Evolutionary conservation across 2,329 filamentous ascomycete species (phyloP).

Genomic region (Zymoseptoria ardabiliae): DNA sequence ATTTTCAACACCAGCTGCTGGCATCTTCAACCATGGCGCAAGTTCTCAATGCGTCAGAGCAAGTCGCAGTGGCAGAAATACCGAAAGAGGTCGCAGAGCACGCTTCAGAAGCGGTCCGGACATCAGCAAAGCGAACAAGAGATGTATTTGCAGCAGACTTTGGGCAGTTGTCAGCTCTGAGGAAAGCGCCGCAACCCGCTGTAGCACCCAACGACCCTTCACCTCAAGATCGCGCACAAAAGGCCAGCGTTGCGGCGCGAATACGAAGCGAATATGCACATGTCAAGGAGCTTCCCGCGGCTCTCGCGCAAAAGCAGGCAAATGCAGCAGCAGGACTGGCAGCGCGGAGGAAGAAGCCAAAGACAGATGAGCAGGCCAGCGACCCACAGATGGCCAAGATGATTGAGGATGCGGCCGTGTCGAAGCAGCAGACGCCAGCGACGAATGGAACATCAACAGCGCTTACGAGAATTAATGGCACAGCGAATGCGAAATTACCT

Average conservation of each 20-base stretch:
- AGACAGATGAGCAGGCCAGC: constrained; percentile 45
- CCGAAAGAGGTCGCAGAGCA: constrained; percentile 16
- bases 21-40: not conserved
- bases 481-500: constrained; percentile 35
- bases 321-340: constrained; percentile 50
- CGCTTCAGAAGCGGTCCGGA: constrained; percentile 30
- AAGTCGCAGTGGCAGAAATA: constrained; percentile 9
- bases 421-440: constrained; percentile 37
- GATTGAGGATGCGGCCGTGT: constrained; percentile 56
- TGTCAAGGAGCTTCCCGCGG: constrained; percentile 68
- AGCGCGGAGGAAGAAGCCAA: constrained; percentile 56
- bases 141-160: constrained; percentile 49
- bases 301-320: constrained; percentile 72
- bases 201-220: constrained; percentile 41
- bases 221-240: constrained; percentile 38
- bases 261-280: constrained; percentile 69
- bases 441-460: constrained; percentile 48
- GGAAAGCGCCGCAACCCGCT: constrained; percentile 34
- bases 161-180: constrained; percentile 36
- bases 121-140: constrained; percentile 47
- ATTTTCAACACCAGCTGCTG: not conserved
- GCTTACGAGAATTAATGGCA: constrained; percentile 46
- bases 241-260: constrained; percentile 47
- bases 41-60: not conserved
- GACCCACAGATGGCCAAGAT: constrained; percentile 56